These are phyloP conservation scores for Fomes fomentarius DNA, from an alignment of 1,284 basidiomycete genomes.

Conservation along the genomic window DNA sequence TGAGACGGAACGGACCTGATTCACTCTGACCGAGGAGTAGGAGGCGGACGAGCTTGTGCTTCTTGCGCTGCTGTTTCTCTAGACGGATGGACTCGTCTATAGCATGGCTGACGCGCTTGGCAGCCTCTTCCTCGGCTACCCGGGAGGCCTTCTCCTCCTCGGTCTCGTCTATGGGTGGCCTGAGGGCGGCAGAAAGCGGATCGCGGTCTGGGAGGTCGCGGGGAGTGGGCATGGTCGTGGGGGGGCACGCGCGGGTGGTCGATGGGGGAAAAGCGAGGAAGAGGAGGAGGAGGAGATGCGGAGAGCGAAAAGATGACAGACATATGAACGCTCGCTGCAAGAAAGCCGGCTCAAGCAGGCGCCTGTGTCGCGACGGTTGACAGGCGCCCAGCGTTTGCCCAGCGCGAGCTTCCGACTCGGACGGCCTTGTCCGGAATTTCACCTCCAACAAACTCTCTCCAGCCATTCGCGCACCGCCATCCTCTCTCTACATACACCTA, in stretches of 20 bases:
- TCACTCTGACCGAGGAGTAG: slow-evolving; percentile 76
- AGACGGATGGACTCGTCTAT: slow-evolving; percentile 71
- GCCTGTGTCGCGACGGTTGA: slow-evolving; percentile 8
- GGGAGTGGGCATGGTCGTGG: slow-evolving; percentile 46
- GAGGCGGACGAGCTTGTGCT: slow-evolving; percentile 61
- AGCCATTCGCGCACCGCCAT: slow-evolving; percentile 2
- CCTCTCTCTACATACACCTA: not conserved
- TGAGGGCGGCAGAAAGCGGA: slow-evolving; percentile 65
- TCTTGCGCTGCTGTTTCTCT: slow-evolving; percentile 68
- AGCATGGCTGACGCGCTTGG: slow-evolving; percentile 58
- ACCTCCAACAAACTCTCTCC: not conserved
- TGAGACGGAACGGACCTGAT: slow-evolving; percentile 51
- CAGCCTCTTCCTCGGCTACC: slow-evolving; percentile 61
- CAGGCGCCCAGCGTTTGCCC: slow-evolving; percentile 10
- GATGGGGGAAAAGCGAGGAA: slow-evolving; percentile 11
- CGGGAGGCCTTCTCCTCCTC: slow-evolving; percentile 54
- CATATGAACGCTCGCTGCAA: slow-evolving; percentile 25
- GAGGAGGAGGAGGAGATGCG: slow-evolving; percentile 22
- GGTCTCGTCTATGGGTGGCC: slow-evolving; percentile 65
- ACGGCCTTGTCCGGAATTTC: slow-evolving; percentile 13
- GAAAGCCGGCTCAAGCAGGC: slow-evolving; percentile 3
- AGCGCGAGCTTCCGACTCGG: slow-evolving; percentile 9
- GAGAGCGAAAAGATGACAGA: slow-evolving; percentile 32
- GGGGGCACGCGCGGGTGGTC: slow-evolving; percentile 34
- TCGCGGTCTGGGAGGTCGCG: slow-evolving; percentile 51